Conservation (phyloP, 176 grass and related monocot species). For the Typha latifolia region DNA sequence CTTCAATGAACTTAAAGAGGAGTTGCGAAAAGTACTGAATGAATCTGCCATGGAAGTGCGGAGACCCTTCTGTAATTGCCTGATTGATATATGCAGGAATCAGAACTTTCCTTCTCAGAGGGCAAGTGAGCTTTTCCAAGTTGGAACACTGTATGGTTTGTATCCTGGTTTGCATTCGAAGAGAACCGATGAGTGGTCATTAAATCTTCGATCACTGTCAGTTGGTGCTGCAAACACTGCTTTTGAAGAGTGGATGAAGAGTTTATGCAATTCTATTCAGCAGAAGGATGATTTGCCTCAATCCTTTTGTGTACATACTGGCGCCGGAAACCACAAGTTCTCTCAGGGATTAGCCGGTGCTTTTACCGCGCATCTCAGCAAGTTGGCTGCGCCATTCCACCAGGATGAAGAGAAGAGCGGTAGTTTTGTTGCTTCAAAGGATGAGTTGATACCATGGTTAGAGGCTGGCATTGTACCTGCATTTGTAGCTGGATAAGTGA, state of each 20-base stretch:
- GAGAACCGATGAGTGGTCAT: constrained; percentile 48
- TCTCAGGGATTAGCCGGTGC: constrained; percentile 49
- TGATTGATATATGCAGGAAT: constrained; percentile 80
- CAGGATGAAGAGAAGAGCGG: constrained; percentile 37
- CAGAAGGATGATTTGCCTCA: constrained; percentile 33
- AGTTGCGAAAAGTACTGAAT: constrained; percentile 38
- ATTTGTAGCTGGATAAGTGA: constrained; percentile 2
- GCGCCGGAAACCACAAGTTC: constrained; percentile 64
- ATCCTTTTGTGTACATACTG: constrained; percentile 55
- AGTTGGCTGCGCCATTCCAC: constrained; percentile 37
- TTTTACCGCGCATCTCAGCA: constrained; percentile 29
- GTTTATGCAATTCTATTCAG: constrained; percentile 19
- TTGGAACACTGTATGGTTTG: constrained; percentile 49
- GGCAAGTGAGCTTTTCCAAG: constrained; percentile 44
- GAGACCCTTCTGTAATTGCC: constrained; percentile 82
- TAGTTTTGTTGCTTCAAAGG: constrained; percentile 57
- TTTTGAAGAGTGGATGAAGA: constrained; percentile 62
- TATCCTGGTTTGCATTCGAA: constrained; percentile 50
- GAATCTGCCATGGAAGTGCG: constrained; percentile 34
- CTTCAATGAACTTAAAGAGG: constrained; percentile 24
- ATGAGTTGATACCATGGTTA: constrained; percentile 57
- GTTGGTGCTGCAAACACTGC: constrained; percentile 73
- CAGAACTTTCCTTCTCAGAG: constrained; percentile 38
- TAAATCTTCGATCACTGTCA: constrained; percentile 59
- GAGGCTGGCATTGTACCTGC: constrained; percentile 15